Conservation (phyloP, 176 grass and related monocot genomes). For the Lolium rigidum region DNA sequence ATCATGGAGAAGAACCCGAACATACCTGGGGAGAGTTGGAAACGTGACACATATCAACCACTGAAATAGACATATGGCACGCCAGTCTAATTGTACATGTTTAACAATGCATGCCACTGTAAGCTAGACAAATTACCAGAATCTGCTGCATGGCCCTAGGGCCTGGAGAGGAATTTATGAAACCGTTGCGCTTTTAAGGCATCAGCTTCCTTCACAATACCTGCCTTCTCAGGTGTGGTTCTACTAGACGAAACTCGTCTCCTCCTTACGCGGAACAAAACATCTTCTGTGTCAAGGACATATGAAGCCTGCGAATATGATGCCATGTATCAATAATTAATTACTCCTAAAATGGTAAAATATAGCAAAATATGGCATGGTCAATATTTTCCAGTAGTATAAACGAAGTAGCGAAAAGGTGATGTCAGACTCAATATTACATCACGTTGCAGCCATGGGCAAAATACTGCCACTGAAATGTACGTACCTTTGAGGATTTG, state of each 20-base stretch:
- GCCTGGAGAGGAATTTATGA: conserved; percentile 44
- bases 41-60: too few species aligned
- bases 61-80: not conserved
- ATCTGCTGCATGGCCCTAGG: conserved; percentile 23
- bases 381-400: not conserved
- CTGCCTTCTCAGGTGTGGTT: conserved; percentile 4
- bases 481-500: conserved; percentile 61
- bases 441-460: too few species aligned
- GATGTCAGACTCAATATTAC: not conserved
- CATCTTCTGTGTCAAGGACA: conserved; percentile 85
- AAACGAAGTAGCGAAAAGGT: too few species aligned
- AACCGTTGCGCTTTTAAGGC: conserved; percentile 40
- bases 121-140: conserved; percentile 37
- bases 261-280: conserved; percentile 55
- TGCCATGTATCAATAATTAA: not conserved
- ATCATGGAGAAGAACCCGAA: too few species aligned
- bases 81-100: not conserved
- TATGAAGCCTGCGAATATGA: conserved; percentile 53
- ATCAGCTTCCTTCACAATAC: not conserved
- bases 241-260: conserved; percentile 40
- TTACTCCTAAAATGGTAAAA: conserved; percentile 5
- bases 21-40: too few species aligned
- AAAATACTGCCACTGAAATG: not conserved
- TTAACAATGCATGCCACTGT: not conserved
- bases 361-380: not conserved